These are phyloP conservation scores for Rhodotorula graminis DNA, from an alignment of 768 basidiomycete species.

Conservation along the genomic window DNA sequence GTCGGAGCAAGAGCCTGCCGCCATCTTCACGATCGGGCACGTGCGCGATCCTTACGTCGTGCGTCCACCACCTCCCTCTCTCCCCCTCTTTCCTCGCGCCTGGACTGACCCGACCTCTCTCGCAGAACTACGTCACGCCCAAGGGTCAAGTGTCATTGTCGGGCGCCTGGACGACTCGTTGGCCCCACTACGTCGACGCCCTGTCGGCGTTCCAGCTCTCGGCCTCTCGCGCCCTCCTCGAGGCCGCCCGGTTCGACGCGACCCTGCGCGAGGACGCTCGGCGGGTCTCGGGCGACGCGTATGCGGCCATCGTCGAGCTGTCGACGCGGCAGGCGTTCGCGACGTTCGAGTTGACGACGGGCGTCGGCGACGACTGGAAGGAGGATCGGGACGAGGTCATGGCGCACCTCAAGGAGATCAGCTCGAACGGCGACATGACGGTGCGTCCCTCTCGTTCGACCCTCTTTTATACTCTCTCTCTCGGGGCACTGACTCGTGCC, in stretches of 20 bases:
- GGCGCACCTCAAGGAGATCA: conserved; percentile 32
- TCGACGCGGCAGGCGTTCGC: conserved; percentile 40
- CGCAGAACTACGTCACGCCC: conserved; percentile 29
- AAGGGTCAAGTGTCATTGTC: conserved; percentile 4
- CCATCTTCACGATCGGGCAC: conserved; percentile 24
- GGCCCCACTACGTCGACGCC: conserved; percentile 8
- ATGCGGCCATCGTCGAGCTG: conserved; percentile 37
- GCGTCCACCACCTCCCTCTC: neutral
- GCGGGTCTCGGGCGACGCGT: conserved; percentile 35
- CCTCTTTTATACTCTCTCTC: neutral
- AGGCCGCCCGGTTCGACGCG: conserved; percentile 25
- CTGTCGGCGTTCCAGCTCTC: conserved; percentile 22
- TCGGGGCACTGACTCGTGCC: neutral
- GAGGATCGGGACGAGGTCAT: conserved; percentile 23
- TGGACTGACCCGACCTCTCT: too few relatives aligned
- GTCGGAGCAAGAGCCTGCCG: neutral
- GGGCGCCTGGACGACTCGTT: conserved; percentile 26
- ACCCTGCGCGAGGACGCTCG: conserved; percentile 19
- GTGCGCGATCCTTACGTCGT: conserved; percentile 27
- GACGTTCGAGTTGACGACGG: conserved; percentile 36
- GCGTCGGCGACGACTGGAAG: conserved; percentile 12
- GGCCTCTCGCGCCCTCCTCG: conserved; percentile 9
- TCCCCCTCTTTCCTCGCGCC: neutral
- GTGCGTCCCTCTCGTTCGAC: neutral
- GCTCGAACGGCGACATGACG: conserved; percentile 19